phyloP scores from a whole-genome alignment of 2,329 filamentous ascomycete species.

The Corynespora cassiicola region DNA sequence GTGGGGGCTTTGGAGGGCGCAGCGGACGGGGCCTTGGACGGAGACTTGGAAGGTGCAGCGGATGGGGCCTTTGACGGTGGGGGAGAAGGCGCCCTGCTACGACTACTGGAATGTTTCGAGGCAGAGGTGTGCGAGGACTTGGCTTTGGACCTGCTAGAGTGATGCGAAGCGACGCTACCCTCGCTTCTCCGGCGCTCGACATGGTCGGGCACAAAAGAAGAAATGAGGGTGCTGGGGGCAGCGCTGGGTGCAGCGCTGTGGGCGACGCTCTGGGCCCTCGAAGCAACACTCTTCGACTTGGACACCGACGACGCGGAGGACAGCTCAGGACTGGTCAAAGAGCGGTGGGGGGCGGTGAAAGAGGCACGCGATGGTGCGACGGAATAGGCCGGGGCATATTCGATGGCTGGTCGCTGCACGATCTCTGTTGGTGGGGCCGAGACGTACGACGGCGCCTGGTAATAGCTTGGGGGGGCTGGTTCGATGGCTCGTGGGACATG shows the following conservation, averaged over 20 bases:
- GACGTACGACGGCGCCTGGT: slow-evolving; percentile 39
- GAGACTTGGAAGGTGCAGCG: slow-evolving; percentile 27
- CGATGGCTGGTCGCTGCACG: slow-evolving; percentile 30
- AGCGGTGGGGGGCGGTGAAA: slow-evolving; percentile 31
- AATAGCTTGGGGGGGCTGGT: slow-evolving; percentile 42
- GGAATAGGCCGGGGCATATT: slow-evolving; percentile 44
- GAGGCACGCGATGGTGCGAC: slow-evolving; percentile 31
- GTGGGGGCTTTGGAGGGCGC: slow-evolving; percentile 26
- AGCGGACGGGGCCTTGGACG: slow-evolving; percentile 23
- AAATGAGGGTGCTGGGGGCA: slow-evolving; percentile 43
- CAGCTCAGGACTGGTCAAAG: slow-evolving; percentile 38
- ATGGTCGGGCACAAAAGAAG: slow-evolving; percentile 44
- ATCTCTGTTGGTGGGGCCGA: slow-evolving; percentile 34
- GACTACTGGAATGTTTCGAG: slow-evolving; percentile 34
- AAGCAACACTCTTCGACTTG: slow-evolving; percentile 21
- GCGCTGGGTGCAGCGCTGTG: slow-evolving; percentile 28
- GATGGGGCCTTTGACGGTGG: no score
- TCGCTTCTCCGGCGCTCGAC: slow-evolving; percentile 31
- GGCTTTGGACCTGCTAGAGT: slow-evolving; percentile 41
- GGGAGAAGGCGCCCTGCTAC: slow-evolving; percentile 29
- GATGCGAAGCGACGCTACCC: slow-evolving; percentile 41
- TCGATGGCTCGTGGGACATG: slow-evolving; percentile 47
- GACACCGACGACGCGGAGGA: slow-evolving; percentile 30
- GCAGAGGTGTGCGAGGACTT: slow-evolving; percentile 35
- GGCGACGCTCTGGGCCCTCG: slow-evolving; percentile 16